Base-by-base conservation (phyloP, 495 filamentous ascomycete species). In the Daldinia vernicosa region DNA sequence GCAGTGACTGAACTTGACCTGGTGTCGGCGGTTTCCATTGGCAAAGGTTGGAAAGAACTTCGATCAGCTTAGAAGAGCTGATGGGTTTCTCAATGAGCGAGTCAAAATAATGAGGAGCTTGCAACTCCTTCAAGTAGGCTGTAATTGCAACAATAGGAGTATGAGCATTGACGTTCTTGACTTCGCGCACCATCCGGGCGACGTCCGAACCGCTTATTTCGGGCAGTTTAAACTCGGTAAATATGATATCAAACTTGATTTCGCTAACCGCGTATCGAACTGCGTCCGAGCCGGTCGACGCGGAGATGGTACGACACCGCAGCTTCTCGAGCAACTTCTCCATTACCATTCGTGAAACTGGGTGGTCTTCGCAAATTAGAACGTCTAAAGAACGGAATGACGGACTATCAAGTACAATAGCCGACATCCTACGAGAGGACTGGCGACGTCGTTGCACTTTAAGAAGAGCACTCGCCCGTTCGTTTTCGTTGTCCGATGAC, bases 111-210 rank as follows among this genome's bases (percentile, higher is more conserved):
- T 98, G 94, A 9, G 92, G 92, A 63, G 93, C 93, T 37, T 92
- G 93, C 19, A 99, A 86, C 74, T 99, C 95, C 72, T 98, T 98
- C 14, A 99, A 83, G 79, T 99, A 99, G 43, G 95, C 94, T 14
- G 95, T 99, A n/a, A 98, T 93, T 52, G 93, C 93, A 51, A 99
- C 93, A 70, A 99, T 95, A 2, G 95, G 95, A 0, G 95, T 99
- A 72, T 93, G 88, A n/a, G 91, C 88, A 75, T 99, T 99, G 22
- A 91, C 87, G 78, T 97, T 97, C 79, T 95, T 93, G 5, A 93
- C 97, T 69, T 97, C 94, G 28, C 95, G 89, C 62, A 99, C 92
- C 95, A 99, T 98, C 26, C 95, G 91, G 28, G 95, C 94, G 57
- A 98, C 92, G 78, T 99, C 95, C 4, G 92, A 91, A 14, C 95